A percentile compares a stretch with the other conserved stretches of the same genome.
Evolutionary conservation across 345 rosid genomes (phyloP).

Genomic region (Pugionium dolabratum): DNA sequence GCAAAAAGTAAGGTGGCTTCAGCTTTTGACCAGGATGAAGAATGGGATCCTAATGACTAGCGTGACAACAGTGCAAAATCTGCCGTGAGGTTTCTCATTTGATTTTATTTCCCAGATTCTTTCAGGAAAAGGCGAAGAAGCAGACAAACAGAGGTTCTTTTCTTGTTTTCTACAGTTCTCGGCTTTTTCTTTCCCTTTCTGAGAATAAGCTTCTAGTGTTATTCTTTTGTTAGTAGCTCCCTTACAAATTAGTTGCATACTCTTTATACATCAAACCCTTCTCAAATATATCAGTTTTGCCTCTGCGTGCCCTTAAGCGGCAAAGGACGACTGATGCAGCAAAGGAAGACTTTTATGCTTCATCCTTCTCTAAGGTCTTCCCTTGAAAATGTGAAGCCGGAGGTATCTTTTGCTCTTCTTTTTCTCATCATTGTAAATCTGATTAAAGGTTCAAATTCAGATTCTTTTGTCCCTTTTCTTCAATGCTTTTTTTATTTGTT

Average conservation of each 20-base stretch:
- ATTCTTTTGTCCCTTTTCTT: constrained; percentile 33
- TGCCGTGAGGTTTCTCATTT: constrained; percentile 19
- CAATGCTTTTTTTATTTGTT: constrained; percentile 27
- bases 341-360: constrained; percentile 8
- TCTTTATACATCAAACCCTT: constrained; percentile 31
- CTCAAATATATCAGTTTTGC: constrained; percentile 24
- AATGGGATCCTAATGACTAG: constrained; percentile 97
- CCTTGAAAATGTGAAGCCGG: constrained; percentile 31
- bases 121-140: constrained; percentile 39
- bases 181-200: constrained; percentile 34
- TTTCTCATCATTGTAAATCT: constrained; percentile 36
- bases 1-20: constrained; percentile 49
- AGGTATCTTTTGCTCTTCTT: constrained; percentile 38
- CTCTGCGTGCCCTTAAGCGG: constrained; percentile 25
- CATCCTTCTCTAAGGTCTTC: constrained; percentile 31
- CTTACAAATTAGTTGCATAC: neutral
- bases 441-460: constrained; percentile 35
- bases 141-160: constrained; percentile 40
- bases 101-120: constrained; percentile 32
- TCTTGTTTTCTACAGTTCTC: constrained; percentile 33
- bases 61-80: constrained; percentile 12
- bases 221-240: constrained; percentile 50
- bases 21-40: constrained; percentile 73
- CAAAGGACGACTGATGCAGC: neutral
- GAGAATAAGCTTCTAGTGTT: constrained; percentile 47